Evolutionary conservation across 306 rosid species (phyloP).

Genomic region (Parietaria judaica): DNA sequence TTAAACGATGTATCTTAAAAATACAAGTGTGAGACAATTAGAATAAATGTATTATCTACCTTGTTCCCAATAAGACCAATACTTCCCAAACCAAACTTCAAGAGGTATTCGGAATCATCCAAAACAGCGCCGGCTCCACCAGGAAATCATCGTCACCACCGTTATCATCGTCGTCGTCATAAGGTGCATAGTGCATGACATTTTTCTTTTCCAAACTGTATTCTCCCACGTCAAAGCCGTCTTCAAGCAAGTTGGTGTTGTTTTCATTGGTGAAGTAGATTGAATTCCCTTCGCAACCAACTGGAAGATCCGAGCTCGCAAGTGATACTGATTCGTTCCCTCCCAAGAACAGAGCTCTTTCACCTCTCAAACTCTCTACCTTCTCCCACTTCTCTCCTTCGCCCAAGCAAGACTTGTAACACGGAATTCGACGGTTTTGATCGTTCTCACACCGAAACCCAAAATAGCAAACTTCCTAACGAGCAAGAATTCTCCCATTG

Average conservation of each 20-base stretch:
- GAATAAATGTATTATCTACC: too few relatives aligned
- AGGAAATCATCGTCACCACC: not conserved
- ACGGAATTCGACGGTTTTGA: not conserved
- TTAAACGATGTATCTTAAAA: too few relatives aligned
- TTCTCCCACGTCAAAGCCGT: slow-evolving; percentile 11
- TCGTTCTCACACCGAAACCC: not conserved
- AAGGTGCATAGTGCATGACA: not conserved
- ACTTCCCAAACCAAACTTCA: too few relatives aligned
- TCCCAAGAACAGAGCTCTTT: slow-evolving; percentile 1
- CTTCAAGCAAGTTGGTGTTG: not conserved
- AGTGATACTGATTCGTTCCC: slow-evolving; percentile 3
- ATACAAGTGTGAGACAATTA: too few relatives aligned
- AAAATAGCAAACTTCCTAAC: not conserved
- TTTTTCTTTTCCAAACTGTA: slow-evolving; percentile 6
- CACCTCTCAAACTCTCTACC: not conserved
- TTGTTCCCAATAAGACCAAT: too few relatives aligned
- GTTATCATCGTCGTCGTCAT: not conserved
- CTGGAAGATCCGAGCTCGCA: not conserved
- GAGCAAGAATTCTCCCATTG: not conserved
- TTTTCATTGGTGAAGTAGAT: slow-evolving; percentile 13
- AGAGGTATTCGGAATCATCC: slow-evolving; percentile 4
- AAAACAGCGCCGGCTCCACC: slow-evolving; percentile 6
- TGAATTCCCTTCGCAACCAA: slow-evolving; percentile 4
- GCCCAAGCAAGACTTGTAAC: not conserved
- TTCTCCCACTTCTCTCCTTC: slow-evolving; percentile 7